These are phyloP conservation scores for Chrysopogon serrulatus DNA, from an alignment of 176 grass and related monocot species.

Conservation along the genomic window DNA sequence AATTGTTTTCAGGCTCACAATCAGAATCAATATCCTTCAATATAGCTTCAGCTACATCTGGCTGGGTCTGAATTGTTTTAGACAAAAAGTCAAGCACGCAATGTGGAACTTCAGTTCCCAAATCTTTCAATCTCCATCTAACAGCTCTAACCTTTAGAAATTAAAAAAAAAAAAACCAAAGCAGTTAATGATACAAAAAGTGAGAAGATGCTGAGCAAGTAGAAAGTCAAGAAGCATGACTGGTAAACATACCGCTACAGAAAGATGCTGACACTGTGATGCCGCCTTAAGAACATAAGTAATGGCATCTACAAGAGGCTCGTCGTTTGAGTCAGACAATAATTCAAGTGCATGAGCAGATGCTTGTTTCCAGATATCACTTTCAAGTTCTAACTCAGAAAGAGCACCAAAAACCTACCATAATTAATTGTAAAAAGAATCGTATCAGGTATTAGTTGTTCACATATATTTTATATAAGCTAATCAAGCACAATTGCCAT, in stretches of 20 bases:
- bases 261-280: constrained; percentile 74
- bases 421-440: constrained; percentile 1
- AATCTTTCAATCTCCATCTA: constrained; percentile 65
- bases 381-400: constrained; percentile 62
- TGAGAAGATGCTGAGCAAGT: not conserved
- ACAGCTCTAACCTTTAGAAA: constrained; percentile 56
- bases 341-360: constrained; percentile 60
- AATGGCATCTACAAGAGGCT: constrained; percentile 61
- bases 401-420: constrained; percentile 76
- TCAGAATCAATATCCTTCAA: constrained; percentile 82
- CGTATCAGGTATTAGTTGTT: constrained; percentile 1
- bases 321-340: constrained; percentile 69
- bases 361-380: constrained; percentile 61
- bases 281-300: constrained; percentile 69
- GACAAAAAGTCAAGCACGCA: constrained; percentile 77
- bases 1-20: constrained; percentile 52
- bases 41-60: constrained; percentile 79
- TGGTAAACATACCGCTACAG: constrained; percentile 66
- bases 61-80: constrained; percentile 62
- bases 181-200: constrained; percentile 5
- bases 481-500: constrained; percentile 1
- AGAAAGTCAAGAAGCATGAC: constrained; percentile 15
- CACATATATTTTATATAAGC: constrained; percentile 13
- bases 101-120: constrained; percentile 69
- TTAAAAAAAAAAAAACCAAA: not conserved